Conservation (phyloP, 2,329 filamentous ascomycete genomes). For the Fusarium oxysporum region DNA sequence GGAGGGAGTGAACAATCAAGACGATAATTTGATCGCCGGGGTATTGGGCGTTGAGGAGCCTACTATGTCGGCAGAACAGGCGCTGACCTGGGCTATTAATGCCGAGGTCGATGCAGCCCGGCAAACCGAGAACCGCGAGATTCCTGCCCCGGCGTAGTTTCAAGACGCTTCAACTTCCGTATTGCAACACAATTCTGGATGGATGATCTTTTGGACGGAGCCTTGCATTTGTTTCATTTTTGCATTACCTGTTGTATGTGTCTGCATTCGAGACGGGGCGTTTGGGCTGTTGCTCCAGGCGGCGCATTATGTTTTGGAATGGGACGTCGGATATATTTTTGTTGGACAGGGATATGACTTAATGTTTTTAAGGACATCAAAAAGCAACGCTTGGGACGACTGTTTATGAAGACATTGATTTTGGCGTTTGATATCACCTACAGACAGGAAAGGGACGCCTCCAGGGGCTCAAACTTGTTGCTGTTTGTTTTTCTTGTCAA, state of each 20-base stretch:
- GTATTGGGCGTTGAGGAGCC: constrained; percentile 47
- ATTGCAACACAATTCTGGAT: background rate
- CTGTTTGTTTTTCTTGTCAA: constrained; percentile 4
- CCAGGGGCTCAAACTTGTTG: constrained; percentile 13
- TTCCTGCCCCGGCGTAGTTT: constrained; percentile 36
- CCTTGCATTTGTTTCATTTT: constrained; percentile 24
- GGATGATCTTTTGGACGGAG: constrained; percentile 8
- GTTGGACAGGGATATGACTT: background rate
- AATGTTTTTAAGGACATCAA: constrained; percentile 22
- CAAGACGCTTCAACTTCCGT: background rate
- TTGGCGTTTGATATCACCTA: constrained; percentile 38
- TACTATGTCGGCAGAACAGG: constrained; percentile 47
- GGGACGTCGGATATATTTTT: constrained; percentile 16
- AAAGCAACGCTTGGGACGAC: constrained; percentile 44
- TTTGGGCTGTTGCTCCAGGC: constrained; percentile 36
- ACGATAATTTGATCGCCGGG: constrained; percentile 52
- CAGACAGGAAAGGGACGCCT: constrained; percentile 18
- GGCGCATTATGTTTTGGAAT: constrained; percentile 34
- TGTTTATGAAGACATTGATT: constrained; percentile 40
- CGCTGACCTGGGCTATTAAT: constrained; percentile 47
- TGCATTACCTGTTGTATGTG: constrained; percentile 33
- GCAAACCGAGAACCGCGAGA: constrained; percentile 27
- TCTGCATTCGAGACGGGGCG: constrained; percentile 40
- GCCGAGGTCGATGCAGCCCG: constrained; percentile 40
- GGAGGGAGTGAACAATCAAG: constrained; percentile 57